Evolutionary conservation across 2,329 filamentous ascomycete genomes (phyloP).

Genomic region (Fusarium anguioides): DNA sequence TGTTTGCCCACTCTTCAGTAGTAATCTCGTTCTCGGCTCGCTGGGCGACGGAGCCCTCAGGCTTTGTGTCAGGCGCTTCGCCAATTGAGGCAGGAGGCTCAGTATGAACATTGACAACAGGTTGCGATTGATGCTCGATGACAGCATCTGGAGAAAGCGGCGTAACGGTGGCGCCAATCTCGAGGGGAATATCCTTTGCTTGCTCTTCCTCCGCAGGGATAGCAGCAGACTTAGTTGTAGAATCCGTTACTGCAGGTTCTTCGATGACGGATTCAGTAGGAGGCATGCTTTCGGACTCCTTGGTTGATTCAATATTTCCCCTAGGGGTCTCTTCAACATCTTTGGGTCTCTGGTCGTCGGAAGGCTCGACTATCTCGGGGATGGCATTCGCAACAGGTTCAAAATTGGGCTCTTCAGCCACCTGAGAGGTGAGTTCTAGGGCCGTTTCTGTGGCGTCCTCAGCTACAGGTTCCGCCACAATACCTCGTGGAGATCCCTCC

Average conservation of each 20-base stretch:
- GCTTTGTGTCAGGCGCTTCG: conserved; percentile 1
- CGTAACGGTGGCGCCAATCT: neutral
- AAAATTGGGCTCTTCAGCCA: neutral
- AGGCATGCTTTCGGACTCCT: neutral
- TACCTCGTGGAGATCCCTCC: neutral
- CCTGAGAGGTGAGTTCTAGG: neutral
- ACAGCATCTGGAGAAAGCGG: conserved; percentile 5
- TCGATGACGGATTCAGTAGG: neutral
- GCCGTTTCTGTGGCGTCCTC: neutral
- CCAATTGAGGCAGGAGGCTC: neutral
- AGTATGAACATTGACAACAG: neutral
- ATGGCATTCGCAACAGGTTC: neutral
- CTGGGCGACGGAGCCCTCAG: conserved; percentile 3
- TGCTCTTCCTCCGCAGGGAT: neutral
- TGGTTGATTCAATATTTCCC: neutral
- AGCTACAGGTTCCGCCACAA: neutral
- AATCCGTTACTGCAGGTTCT: neutral
- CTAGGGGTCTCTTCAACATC: neutral
- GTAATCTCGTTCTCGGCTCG: conserved; percentile 40
- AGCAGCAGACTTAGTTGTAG: neutral
- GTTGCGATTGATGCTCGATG: conserved; percentile 1
- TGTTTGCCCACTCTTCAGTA: conserved; percentile 35
- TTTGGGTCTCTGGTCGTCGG: neutral
- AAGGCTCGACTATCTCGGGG: conserved; percentile 13
- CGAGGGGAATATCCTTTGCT: neutral